A percentile compares a stretch with the other conserved stretches of the same genome.
Conservation (phyloP, 139 green algal genomes). For the Chlamydomonas incerta region DNA sequence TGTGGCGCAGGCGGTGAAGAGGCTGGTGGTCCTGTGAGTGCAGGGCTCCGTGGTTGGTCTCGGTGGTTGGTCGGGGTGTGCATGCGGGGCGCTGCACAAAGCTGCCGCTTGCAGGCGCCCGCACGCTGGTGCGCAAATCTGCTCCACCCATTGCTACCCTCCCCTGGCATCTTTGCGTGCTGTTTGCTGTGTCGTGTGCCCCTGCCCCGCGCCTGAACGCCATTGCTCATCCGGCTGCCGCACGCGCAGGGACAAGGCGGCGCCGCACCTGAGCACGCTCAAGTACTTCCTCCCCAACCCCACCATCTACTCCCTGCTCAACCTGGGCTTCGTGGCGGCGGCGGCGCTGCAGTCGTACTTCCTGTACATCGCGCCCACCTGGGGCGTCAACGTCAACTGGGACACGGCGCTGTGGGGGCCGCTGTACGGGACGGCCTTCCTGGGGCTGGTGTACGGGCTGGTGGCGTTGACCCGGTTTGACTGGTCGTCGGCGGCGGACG, state of each 20-base stretch:
- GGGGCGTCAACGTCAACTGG: conserved; percentile 33
- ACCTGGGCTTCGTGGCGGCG: conserved; percentile 9
- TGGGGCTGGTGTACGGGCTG: conserved; percentile 2
- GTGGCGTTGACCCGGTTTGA: not conserved
- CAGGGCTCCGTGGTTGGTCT: too few relatives aligned
- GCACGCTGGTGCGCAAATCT: too few relatives aligned
- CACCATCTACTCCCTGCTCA: not conserved
- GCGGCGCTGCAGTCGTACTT: conserved; percentile 4
- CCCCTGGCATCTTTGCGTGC: too few relatives aligned
- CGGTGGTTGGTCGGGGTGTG: too few relatives aligned
- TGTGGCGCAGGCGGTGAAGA: not conserved
- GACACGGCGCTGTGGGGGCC: conserved; percentile 31
- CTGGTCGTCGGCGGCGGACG: not conserved
- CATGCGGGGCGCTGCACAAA: too few relatives aligned
- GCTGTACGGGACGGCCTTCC: conserved; percentile 2
- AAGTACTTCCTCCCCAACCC: conserved; percentile 11
- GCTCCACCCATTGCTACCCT: too few relatives aligned
- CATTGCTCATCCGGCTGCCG: too few relatives aligned
- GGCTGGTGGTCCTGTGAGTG: conserved; percentile 2
- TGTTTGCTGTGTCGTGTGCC: too few relatives aligned
- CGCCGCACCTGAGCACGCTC: too few relatives aligned
- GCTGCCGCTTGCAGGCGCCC: too few relatives aligned
- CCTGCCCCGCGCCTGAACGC: too few relatives aligned
- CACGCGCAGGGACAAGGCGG: too few relatives aligned
- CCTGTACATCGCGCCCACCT: not conserved